These are phyloP conservation scores for Herpomyces periplanetae DNA, from an alignment of 2,329 filamentous ascomycete species.

Conservation along the genomic window DNA sequence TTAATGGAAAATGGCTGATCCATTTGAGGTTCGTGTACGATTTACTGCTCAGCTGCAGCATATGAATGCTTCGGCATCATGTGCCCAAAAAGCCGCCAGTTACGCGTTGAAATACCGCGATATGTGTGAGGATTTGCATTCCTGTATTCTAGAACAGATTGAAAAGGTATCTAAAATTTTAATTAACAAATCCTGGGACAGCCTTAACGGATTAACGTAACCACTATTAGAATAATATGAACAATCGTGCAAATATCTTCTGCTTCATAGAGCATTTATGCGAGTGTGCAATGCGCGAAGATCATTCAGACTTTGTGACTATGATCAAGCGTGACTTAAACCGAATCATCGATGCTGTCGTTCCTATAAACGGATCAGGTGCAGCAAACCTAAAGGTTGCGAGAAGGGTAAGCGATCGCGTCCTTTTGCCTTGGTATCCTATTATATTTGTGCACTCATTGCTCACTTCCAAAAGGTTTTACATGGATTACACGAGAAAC, in stretches of 20 bases:
- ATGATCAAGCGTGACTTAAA: constrained; percentile 89
- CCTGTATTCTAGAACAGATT: constrained; percentile 79
- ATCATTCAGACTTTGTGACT: constrained; percentile 38
- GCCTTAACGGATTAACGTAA: not conserved
- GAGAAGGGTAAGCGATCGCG: constrained; percentile 18
- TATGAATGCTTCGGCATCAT: constrained; percentile 56
- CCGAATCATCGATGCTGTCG: constrained; percentile 61
- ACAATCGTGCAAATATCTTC: constrained; percentile 90
- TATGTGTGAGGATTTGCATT: constrained; percentile 86
- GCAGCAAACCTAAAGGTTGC: constrained; percentile 81
- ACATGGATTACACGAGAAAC: constrained; percentile 24
- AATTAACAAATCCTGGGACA: too few relatives aligned
- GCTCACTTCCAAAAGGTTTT: constrained; percentile 14
- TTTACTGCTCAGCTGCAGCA: constrained; percentile 68
- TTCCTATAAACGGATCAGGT: constrained; percentile 45
- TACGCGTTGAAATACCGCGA: constrained; percentile 81
- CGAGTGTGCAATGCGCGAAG: constrained; percentile 37
- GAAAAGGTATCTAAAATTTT: constrained; percentile 35
- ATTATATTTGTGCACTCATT: constrained; percentile 1
- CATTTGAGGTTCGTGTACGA: constrained; percentile 90
- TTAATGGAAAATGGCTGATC: constrained; percentile 21
- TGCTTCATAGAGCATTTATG: constrained; percentile 91
- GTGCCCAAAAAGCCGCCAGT: constrained; percentile 60
- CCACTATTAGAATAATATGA: constrained; percentile 41
- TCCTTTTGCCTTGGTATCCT: constrained; percentile 3